These are phyloP conservation scores for Alternaria arborescens DNA, from an alignment of 2,329 filamentous ascomycete genomes.

Conservation along the genomic window DNA sequence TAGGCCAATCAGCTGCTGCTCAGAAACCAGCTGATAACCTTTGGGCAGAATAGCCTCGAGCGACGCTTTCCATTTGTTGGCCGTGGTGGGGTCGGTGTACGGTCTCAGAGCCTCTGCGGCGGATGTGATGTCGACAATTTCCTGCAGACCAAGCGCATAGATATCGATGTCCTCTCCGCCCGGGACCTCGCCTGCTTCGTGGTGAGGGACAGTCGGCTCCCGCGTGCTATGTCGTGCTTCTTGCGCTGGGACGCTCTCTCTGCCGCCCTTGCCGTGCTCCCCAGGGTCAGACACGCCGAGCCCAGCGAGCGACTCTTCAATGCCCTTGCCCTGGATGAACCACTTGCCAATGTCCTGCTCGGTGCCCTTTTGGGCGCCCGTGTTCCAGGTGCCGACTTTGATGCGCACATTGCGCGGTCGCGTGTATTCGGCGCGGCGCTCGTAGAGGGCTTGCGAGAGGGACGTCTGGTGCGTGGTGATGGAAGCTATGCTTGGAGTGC, in stretches of 20 bases:
- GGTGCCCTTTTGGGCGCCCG: constrained; percentile 82
- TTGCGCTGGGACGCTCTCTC: constrained; percentile 58
- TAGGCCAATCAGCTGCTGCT: constrained; percentile 87
- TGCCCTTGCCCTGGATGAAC: constrained; percentile 81
- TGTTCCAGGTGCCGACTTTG: constrained; percentile 96
- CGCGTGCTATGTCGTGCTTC: constrained; percentile 57
- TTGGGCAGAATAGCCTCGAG: constrained; percentile 76
- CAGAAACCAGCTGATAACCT: constrained; percentile 78
- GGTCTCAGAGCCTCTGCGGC: constrained; percentile 79
- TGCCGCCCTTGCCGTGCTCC: constrained; percentile 45
- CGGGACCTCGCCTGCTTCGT: constrained; percentile 59
- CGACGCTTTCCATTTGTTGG: constrained; percentile 81
- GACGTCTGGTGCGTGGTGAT: constrained; percentile 54
- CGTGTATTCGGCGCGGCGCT: constrained; percentile 81
- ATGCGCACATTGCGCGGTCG: constrained; percentile 77
- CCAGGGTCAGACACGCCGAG: constrained; percentile 48
- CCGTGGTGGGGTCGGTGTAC: constrained; percentile 75
- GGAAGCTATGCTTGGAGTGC: constrained; percentile 30
- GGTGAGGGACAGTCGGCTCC: constrained; percentile 54
- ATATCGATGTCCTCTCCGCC: constrained; percentile 78
- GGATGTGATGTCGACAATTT: constrained; percentile 86
- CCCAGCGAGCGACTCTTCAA: constrained; percentile 69
- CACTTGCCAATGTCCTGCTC: constrained; percentile 88
- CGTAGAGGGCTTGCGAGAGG: constrained; percentile 69
- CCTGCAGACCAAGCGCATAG: constrained; percentile 90